A percentile compares a stretch with the other conserved stretches of the same genome.
Evolutionary conservation across 352 stramenopile species (phyloP).

Genomic region (Phytophthora cryptogea): DNA sequence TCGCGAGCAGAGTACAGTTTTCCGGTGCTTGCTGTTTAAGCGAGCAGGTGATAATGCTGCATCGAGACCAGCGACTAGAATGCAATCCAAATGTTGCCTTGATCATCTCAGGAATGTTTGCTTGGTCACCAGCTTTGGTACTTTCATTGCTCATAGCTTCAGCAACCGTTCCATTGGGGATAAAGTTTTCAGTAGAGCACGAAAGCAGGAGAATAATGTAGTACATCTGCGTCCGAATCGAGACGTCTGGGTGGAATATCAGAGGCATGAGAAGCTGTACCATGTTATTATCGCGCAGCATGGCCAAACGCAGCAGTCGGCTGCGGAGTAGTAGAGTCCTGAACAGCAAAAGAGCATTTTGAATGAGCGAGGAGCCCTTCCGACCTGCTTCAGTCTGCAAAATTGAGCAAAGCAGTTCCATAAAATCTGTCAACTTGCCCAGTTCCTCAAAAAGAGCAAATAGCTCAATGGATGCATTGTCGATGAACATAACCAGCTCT

Average conservation of each 20-base stretch:
- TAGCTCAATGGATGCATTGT: conserved; percentile 29
- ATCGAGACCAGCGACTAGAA: conserved; percentile 43
- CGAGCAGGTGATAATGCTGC: conserved; percentile 29
- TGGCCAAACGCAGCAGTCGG: conserved; percentile 27
- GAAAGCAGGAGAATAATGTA: conserved; percentile 64
- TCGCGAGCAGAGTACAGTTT: conserved; percentile 12
- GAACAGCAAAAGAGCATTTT: conserved; percentile 39
- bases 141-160: conserved; percentile 2
- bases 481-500: conserved; percentile 37
- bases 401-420: conserved; percentile 20
- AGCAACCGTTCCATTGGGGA: conserved; percentile 1
- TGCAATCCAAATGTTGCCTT: conserved; percentile 51
- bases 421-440: conserved; percentile 34
- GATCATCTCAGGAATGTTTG: conserved; percentile 30
- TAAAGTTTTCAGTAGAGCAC: conserved; percentile 54
- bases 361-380: conserved; percentile 18
- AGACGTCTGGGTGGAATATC: conserved; percentile 44
- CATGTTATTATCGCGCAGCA: conserved; percentile 32
- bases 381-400: conserved; percentile 10
- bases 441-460: conserved; percentile 46
- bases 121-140: conserved; percentile 10
- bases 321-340: conserved; percentile 53
- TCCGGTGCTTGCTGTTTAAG: conserved; percentile 23
- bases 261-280: conserved; percentile 36
- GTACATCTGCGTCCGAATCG: conserved; percentile 61